These are phyloP conservation scores for Barnettozyma vustinii DNA, from an alignment of 805 yeast species.

Conservation along the genomic window DNA sequence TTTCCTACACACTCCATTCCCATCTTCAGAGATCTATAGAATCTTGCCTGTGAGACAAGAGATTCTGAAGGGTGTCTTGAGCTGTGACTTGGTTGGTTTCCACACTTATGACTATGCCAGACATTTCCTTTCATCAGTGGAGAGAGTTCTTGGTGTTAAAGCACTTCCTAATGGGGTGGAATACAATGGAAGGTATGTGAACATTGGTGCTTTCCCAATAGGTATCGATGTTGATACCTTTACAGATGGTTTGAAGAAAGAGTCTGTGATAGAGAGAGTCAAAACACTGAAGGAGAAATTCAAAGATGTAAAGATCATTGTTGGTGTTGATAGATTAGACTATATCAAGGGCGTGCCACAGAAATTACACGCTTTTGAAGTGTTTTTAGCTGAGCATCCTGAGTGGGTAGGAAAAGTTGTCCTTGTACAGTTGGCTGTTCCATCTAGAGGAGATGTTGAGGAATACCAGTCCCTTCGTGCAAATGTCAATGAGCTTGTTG, in stretches of 20 bases:
- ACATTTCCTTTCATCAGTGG: constrained; percentile 87
- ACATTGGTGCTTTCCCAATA: constrained; percentile 97
- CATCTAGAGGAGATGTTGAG: constrained; percentile 96
- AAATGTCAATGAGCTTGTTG: constrained; percentile 92
- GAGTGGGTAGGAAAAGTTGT: constrained; percentile 98
- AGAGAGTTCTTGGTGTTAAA: constrained; percentile 72
- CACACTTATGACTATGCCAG: constrained; percentile 99
- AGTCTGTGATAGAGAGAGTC: constrained; percentile 61
- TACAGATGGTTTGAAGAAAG: constrained; percentile 65
- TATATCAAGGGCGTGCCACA: constrained; percentile 98
- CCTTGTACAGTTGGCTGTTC: constrained; percentile 94
- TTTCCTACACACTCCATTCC: constrained; percentile 96
- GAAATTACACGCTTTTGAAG: constrained; percentile 92
- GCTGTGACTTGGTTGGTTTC: constrained; percentile 94
- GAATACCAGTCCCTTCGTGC: constrained; percentile 93
- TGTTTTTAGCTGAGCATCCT: constrained; percentile 86
- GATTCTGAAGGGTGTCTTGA: constrained; percentile 82
- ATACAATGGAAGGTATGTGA: constrained; percentile 67
- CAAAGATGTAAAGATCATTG: constrained; percentile 75
- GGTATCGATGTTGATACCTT: constrained; percentile 96
- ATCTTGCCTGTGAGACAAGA: constrained; percentile 94
- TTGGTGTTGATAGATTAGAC: constrained; percentile 95
- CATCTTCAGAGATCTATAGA: constrained; percentile 92
- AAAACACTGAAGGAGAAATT: constrained; percentile 59
- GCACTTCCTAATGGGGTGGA: constrained; percentile 91